Base-by-base conservation (phyloP, 495 filamentous ascomycete species). In the Aspergillus conjunctus region DNA sequence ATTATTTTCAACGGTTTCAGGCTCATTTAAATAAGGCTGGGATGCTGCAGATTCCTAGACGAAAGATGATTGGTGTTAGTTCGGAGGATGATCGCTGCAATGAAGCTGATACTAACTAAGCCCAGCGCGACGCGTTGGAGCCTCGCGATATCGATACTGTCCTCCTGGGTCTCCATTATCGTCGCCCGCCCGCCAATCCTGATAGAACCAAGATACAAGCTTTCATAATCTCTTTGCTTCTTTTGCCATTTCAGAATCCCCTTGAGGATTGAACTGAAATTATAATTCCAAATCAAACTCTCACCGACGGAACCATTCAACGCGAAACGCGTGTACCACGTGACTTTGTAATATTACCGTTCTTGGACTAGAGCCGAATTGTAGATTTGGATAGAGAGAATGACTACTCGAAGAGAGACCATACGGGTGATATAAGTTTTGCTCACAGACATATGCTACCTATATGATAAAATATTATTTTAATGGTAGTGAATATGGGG, bases 61-160 rank as follows among this genome's bases (percentile, higher is more conserved):
- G 14, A 64, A 60, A 51, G 37, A 39, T 56, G 61, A 64, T 61
- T 65, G 54, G 58, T 33, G 66, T 77, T 61, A 73, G 73, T 63
- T 66, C 66, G 68, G 71, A 71, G 61, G 60, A 63, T 66, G 58
- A 59, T 56, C 54, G 41, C 41, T 15, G 43, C 32, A 58, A 51
- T 49, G 66, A 72, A 59, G 52, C 60, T 63, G 56, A 68, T 59
- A 73, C 77, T 71, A 70, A 79, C 77, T 68, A 72, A 62, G 39
- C 78, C 75, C 62, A 83, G 67, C 69, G 79, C 79, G 70, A 77
- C 75, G 65, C 75, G 78, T 77, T 81, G 78, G 59, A 83, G 58
- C 53, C 72, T 71, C 45, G 71, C 76, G 33, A 83, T 77, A 55
- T 83, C 79, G 55, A 81, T 68, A 50, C 80, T 79, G 60, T 83